phyloP scores from a whole-genome alignment of 768 basidiomycete genomes.

The Mycena haematopus region DNA sequence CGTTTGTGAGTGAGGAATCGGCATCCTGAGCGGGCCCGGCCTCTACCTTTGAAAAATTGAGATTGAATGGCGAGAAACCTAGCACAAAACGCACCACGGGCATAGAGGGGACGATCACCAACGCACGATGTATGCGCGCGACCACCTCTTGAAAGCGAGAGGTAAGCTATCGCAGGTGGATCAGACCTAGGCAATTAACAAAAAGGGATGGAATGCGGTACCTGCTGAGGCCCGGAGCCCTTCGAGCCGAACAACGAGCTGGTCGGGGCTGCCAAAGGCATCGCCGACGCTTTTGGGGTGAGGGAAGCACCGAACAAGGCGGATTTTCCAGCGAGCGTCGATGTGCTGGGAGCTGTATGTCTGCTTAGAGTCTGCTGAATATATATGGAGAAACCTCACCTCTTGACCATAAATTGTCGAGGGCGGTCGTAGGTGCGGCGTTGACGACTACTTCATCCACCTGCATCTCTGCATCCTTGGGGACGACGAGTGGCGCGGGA shows the following conservation, averaged over 20 bases:
- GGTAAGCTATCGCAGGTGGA: too few relatives aligned
- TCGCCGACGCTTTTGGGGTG: slow-evolving; percentile 2
- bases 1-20: slow-evolving; percentile 17
- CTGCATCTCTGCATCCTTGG: slow-evolving; percentile 10
- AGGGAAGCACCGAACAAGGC: slow-evolving; percentile 33
- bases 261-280: slow-evolving; percentile 35
- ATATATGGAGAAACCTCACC: slow-evolving; percentile 33
- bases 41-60: not conserved
- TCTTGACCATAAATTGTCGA: slow-evolving; percentile 37
- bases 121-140: slow-evolving; percentile 68
- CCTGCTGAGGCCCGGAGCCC: not conserved
- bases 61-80: not conserved
- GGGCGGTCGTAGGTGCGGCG: slow-evolving; percentile 8
- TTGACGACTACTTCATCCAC: slow-evolving; percentile 23
- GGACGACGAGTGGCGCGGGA: slow-evolving; percentile 13
- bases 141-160: slow-evolving; percentile 60
- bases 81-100: slow-evolving; percentile 45
- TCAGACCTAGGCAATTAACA: not conserved
- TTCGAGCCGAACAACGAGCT: slow-evolving; percentile 56
- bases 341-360: slow-evolving; percentile 7
- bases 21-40: slow-evolving; percentile 19
- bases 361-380: not conserved
- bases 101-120: slow-evolving; percentile 63
- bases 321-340: slow-evolving; percentile 19
- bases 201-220: not conserved